Percentiles rank a stretch among this genome's conserved stretches.
These are phyloP conservation scores for Pseudovirgaria hyperparasitica DNA, from an alignment of 2,329 filamentous ascomycete species.

Conservation along the genomic window DNA sequence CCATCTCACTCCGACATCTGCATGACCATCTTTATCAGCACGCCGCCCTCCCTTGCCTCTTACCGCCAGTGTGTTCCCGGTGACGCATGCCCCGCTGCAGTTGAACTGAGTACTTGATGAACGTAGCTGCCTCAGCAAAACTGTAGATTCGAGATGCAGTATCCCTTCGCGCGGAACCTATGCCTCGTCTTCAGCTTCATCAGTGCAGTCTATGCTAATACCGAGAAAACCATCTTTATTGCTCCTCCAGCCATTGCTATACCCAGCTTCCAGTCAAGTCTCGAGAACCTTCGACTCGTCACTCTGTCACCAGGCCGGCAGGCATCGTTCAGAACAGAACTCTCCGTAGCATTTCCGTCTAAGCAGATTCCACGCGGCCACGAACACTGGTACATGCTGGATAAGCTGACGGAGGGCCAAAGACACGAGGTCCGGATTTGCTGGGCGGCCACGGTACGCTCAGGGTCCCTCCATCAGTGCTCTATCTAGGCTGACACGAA, in stretches of 20 bases:
- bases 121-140: too few relatives aligned
- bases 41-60: too few relatives aligned
- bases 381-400: conserved; percentile 68
- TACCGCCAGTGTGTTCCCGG: too few relatives aligned
- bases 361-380: conserved; percentile 40
- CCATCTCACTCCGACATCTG: too few relatives aligned
- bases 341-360: conserved; percentile 57
- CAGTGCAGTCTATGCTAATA: conserved; percentile 49
- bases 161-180: conserved; percentile 7
- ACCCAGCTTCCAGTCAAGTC: conserved; percentile 40
- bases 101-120: too few relatives aligned
- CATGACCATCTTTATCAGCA: too few relatives aligned
- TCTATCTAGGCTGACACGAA: conserved; percentile 2
- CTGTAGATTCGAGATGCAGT: too few relatives aligned
- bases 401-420: conserved; percentile 53
- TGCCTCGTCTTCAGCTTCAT: conserved; percentile 17
- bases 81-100: too few relatives aligned
- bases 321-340: conserved; percentile 45
- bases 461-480: conserved; percentile 1
- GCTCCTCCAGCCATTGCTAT: conserved; percentile 49
- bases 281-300: conserved; percentile 51
- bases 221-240: conserved; percentile 83
- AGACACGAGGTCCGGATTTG: conserved; percentile 88
- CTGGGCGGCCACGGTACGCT: conserved; percentile 80
- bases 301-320: conserved; percentile 44